These are phyloP conservation scores for Amniculicola lignicola DNA, from an alignment of 495 filamentous ascomycete species.

Conservation along the genomic window DNA sequence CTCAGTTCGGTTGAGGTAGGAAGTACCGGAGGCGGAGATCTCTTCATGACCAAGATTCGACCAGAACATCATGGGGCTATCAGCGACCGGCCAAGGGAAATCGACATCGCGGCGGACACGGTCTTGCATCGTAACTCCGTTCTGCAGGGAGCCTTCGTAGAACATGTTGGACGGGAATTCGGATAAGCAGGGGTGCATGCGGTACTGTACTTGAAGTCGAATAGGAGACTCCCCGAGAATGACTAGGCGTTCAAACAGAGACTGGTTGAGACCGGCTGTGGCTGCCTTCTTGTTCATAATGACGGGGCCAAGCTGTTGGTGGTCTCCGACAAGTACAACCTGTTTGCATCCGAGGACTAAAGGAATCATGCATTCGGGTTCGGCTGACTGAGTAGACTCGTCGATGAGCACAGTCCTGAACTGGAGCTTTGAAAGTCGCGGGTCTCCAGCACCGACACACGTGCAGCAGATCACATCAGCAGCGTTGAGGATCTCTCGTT, in stretches of 20 bases:
- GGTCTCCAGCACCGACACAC: conserved; percentile 96
- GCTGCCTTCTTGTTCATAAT: conserved; percentile 99
- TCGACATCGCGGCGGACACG: conserved; percentile 90
- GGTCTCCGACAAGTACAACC: conserved; percentile 94
- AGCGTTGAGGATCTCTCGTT: conserved; percentile 92
- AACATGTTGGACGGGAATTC: conserved; percentile 99
- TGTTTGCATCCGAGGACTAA: conserved; percentile 97
- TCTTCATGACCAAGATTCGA: conserved; percentile 96
- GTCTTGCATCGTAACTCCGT: conserved; percentile 88
- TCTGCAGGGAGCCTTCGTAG: conserved; percentile 96
- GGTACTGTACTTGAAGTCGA: conserved; percentile 94
- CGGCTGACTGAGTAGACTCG: conserved; percentile 97
- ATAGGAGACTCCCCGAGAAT: conserved; percentile 90
- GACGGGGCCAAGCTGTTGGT: conserved; percentile 96
- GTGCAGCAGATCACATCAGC: conserved; percentile 99
- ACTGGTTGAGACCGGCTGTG: conserved; percentile 95
- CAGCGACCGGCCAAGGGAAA: conserved; percentile 94
- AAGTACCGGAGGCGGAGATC: conserved; percentile 95
- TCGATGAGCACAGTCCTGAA: conserved; percentile 98
- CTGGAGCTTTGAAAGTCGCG: conserved; percentile 90
- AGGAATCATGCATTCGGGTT: conserved; percentile 99
- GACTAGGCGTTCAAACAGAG: conserved; percentile 93
- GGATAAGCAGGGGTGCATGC: conserved; percentile 98
- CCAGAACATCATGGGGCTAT: conserved; percentile 99
- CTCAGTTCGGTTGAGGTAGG: conserved; percentile 96